A percentile compares a stretch with the other conserved stretches of the same genome.
Evolutionary conservation across 441 rosid species (phyloP).

Genomic region (Aleurites moluccanus): DNA sequence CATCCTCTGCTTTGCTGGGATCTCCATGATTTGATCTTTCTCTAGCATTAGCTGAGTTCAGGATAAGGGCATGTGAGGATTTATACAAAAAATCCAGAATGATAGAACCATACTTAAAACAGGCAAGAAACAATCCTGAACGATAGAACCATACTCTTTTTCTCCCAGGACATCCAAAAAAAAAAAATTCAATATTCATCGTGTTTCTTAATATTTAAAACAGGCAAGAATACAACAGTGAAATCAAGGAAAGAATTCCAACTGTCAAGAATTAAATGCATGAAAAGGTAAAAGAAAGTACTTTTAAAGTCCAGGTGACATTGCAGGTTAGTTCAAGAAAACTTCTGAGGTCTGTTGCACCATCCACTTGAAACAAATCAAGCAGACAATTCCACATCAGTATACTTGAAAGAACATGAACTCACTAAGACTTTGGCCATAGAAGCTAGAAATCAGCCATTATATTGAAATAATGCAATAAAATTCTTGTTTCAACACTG

Average conservation of each 20-base stretch:
- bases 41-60: slow-evolving; percentile 64
- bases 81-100: no score
- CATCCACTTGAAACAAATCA: background rate
- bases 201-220: no score
- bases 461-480: no score
- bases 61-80: background rate
- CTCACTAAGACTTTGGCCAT: background rate
- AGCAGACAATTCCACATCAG: background rate
- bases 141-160: background rate
- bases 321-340: no score
- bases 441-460: background rate
- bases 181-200: no score
- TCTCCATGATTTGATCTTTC: slow-evolving; percentile 63
- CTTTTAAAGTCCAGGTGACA: no score
- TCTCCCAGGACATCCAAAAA: no score
- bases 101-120: no score
- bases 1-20: slow-evolving; percentile 79
- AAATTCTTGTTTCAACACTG: background rate
- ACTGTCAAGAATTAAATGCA: background rate
- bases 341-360: background rate
- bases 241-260: background rate
- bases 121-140: background rate
- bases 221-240: no score
- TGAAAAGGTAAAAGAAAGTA: background rate
- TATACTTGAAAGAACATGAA: background rate